Percentiles rank a stretch among this genome's conserved stretches.
Evolutionary conservation across 1,139 yeast species (phyloP).

Genomic region (Geotrichum reessii): DNA sequence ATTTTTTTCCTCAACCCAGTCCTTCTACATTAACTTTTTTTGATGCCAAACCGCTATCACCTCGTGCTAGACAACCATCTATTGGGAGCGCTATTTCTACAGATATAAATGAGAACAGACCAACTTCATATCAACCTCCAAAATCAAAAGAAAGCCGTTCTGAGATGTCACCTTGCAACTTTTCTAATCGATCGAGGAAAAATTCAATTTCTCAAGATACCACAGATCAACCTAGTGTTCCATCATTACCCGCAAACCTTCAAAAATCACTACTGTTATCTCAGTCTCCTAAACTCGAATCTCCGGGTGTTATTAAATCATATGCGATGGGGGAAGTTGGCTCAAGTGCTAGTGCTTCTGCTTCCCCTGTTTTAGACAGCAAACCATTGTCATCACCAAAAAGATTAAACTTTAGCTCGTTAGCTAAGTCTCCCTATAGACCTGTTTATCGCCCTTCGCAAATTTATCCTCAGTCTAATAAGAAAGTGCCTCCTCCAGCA

Average conservation of each 20-base stretch:
- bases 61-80: background rate
- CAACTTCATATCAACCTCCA: background rate
- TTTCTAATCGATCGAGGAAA: background rate
- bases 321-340: background rate
- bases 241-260: background rate
- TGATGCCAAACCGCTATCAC: background rate
- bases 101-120: background rate
- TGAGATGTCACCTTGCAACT: background rate
- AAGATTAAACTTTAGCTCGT: conserved; percentile 4
- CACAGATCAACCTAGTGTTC: background rate
- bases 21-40: background rate
- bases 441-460: conserved; percentile 15
- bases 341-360: background rate
- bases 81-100: background rate
- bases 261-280: background rate
- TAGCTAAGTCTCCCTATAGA: conserved; percentile 11
- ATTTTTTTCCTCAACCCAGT: background rate
- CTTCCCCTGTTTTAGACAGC: background rate
- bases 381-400: background rate
- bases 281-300: background rate
- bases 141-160: background rate
- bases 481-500: background rate
- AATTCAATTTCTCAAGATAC: background rate
- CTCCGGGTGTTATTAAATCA: background rate
- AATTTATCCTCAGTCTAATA: conserved; percentile 12